These are phyloP conservation scores for Ceratocystis papillata DNA, from an alignment of 2,329 filamentous ascomycete genomes.

Conservation along the genomic window DNA sequence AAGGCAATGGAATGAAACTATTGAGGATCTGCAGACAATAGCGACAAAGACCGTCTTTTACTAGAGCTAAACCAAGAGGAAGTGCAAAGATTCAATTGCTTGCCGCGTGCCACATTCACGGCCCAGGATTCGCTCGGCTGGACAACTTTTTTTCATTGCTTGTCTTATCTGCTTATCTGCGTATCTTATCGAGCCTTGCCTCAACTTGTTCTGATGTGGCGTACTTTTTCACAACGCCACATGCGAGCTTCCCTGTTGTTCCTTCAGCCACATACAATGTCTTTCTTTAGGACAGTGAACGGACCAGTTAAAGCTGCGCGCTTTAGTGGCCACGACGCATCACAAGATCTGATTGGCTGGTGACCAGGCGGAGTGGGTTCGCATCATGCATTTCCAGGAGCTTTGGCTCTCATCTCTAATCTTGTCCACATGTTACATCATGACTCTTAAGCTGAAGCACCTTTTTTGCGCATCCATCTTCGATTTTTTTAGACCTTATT, in stretches of 20 bases:
- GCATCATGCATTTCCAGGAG: constrained; percentile 3
- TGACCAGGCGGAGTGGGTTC: background rate
- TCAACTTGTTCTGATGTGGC: background rate
- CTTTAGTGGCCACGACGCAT: constrained; percentile 4
- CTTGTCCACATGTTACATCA: background rate
- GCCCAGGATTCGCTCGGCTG: constrained; percentile 6
- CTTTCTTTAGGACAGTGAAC: background rate
- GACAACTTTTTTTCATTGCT: background rate
- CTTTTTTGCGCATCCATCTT: background rate
- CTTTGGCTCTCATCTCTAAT: constrained; percentile 4
- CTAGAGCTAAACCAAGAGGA: background rate
- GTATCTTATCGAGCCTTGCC: constrained; percentile 13
- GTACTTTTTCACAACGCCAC: background rate
- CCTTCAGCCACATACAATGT: background rate
- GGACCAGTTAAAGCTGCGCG: constrained; percentile 11
- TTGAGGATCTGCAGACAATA: constrained; percentile 5
- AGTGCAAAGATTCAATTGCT: background rate
- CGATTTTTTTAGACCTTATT: background rate
- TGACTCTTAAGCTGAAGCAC: background rate
- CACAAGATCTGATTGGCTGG: background rate
- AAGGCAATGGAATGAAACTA: background rate
- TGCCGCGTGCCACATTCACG: constrained; percentile 13
- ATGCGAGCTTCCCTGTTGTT: background rate
- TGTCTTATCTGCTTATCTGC: background rate
- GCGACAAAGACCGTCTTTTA: background rate